Conservation (phyloP, 805 yeast genomes). For the Yamadazyma tumulicola region DNA sequence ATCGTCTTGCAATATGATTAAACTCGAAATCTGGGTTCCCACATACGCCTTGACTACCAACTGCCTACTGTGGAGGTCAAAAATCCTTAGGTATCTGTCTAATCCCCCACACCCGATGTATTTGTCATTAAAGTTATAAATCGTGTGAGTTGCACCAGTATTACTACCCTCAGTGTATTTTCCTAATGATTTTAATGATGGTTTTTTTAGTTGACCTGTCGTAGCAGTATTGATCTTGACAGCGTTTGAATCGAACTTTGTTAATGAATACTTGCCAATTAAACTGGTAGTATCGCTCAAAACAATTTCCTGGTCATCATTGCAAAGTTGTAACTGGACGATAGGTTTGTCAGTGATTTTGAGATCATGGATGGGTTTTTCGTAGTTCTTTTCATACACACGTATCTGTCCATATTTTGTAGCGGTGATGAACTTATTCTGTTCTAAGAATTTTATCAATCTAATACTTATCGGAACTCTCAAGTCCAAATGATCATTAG, state of each 20-base stretch:
- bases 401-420: slow-evolving; percentile 78
- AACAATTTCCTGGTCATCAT: slow-evolving; percentile 46
- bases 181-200: slow-evolving; percentile 55
- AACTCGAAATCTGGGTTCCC: slow-evolving; percentile 64
- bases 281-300: slow-evolving; percentile 69
- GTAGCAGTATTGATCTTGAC: slow-evolving; percentile 37
- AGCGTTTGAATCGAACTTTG: slow-evolving; percentile 32
- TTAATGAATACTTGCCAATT: slow-evolving; percentile 50
- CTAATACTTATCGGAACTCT: slow-evolving; percentile 81
- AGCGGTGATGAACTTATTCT: slow-evolving; percentile 51
- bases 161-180: slow-evolving; percentile 50
- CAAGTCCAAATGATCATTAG: slow-evolving; percentile 71
- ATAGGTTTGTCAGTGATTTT: slow-evolving; percentile 56
- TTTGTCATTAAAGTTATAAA: slow-evolving; percentile 40
- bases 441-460: slow-evolving; percentile 45
- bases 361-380: slow-evolving; percentile 60
- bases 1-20: slow-evolving; percentile 49
- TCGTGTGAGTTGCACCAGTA: slow-evolving; percentile 75
- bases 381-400: slow-evolving; percentile 65
- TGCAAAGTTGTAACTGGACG: slow-evolving; percentile 36
- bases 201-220: slow-evolving; percentile 43
- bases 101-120: slow-evolving; percentile 76
- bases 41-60: slow-evolving; percentile 67
- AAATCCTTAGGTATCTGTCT: slow-evolving; percentile 82
- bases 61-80: slow-evolving; percentile 56